Base-by-base conservation (phyloP, 1,284 basidiomycete species). In the Papiliotrema nemorosa region DNA sequence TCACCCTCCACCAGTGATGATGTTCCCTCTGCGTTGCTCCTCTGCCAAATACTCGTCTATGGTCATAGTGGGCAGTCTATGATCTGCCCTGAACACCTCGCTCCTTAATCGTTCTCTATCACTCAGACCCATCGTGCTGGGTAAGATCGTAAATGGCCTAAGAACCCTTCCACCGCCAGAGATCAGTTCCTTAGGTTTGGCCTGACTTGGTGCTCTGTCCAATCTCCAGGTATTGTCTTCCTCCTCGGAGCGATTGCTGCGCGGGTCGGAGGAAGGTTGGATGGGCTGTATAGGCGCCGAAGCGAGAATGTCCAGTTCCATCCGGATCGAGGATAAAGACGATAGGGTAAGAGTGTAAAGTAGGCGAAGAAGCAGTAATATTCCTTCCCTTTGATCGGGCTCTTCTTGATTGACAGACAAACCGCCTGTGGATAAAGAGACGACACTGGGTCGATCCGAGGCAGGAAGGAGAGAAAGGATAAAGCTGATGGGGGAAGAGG, bases 41-140 rank as follows among this genome's bases (percentile, higher is more conserved):
- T 92, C 85, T 59, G 87, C 84, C 21, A 98, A 80, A 67, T 94
- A 97, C 72, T 98, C 89, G 66, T 98, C 94, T 60, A 98, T 84
- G 1, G 87, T 83, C 96, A 99, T 97, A 0, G 90, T 94, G 3
- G 94, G 94, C 26, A 98, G 77, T 21, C 87, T 82, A 70, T 97
- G 84, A n/a, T 82, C 82, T 3, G 89, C 82, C 14, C 85, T 81
- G 76, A 97, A 98, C 2, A 97, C 92, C 64, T 89, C 83, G 0
- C 80, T 75, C 64, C 85, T 84, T 7, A 94, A 66, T 26, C 84
- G 80, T 38, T 85, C 79, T 47, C 90, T 83, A 55, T 88, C 82
- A 3, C 69, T 67, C 3, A 80, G 73, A 14, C 50, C 53, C 27
- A 58, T 57, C 22, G 81, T 79, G 1, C 85, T 81, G 2, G 90